Evolutionary conservation across 2,329 filamentous ascomycete species (phyloP).

Genomic region (Xylaria sp.): DNA sequence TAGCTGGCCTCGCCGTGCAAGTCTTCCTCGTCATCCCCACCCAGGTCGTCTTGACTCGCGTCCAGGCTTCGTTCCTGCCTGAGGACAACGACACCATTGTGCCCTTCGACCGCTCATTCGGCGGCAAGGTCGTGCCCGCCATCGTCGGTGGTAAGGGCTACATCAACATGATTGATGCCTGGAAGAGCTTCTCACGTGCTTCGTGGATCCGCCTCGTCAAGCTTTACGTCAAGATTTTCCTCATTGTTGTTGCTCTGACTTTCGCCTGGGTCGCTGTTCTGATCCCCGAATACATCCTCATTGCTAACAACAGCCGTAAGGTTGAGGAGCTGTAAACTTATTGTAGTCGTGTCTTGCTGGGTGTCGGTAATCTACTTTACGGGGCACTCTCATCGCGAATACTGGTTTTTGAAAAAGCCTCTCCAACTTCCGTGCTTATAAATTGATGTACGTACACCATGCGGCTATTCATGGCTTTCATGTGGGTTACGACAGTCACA

Average conservation of each 20-base stretch:
- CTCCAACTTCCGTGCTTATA: not conserved
- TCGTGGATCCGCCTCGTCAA: conserved; percentile 79
- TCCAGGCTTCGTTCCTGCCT: conserved; percentile 87
- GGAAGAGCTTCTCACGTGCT: conserved; percentile 78
- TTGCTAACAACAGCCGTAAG: conserved; percentile 42
- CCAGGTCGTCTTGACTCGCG: conserved; percentile 78
- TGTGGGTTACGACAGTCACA: not conserved
- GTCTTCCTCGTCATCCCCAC: conserved; percentile 78
- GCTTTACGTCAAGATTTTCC: conserved; percentile 77
- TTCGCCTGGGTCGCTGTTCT: conserved; percentile 61
- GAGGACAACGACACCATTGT: conserved; percentile 85
- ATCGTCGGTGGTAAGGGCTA: conserved; percentile 78
- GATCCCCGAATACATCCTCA: conserved; percentile 61
- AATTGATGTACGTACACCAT: not conserved
- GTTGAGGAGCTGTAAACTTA: conserved; percentile 23
- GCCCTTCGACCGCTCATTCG: conserved; percentile 88
- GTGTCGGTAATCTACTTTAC: too few relatives aligned
- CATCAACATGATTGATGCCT: conserved; percentile 78
- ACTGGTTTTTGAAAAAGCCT: not conserved
- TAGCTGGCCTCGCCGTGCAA: conserved; percentile 61
- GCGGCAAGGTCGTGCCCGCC: conserved; percentile 78
- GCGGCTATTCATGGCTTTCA: not conserved
- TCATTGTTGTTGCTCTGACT: conserved; percentile 61
- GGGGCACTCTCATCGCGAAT: not conserved
- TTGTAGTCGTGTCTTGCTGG: not conserved